phyloP scores from a whole-genome alignment of 2,329 filamentous ascomycete species.

The Fusarium subglutinans region DNA sequence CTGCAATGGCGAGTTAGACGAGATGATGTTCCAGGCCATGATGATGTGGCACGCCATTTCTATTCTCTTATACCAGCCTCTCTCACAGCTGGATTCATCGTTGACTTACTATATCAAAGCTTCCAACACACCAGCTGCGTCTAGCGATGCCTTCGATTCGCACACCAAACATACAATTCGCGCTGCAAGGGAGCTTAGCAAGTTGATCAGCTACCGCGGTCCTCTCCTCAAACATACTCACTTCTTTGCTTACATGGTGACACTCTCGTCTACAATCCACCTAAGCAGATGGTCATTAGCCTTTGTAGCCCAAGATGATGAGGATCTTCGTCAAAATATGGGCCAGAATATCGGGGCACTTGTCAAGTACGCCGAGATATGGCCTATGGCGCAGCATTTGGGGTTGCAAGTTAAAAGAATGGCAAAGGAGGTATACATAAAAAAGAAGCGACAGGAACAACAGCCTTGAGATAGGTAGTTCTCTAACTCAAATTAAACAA shows the following conservation, averaged over 20 bases:
- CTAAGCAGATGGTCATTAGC: slow-evolving; percentile 1
- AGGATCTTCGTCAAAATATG: not conserved
- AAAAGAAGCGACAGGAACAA: not conserved
- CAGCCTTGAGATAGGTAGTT: not conserved
- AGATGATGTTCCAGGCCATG: slow-evolving; percentile 8
- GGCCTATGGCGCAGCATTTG: not conserved
- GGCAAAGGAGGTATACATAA: not conserved
- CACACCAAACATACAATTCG: slow-evolving; percentile 1
- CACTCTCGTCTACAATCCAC: slow-evolving; percentile 5
- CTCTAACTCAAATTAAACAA: not conserved
- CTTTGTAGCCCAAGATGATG: not conserved
- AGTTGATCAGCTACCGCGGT: not conserved
- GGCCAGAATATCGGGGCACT: not conserved
- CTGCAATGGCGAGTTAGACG: not conserved
- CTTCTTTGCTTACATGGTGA: slow-evolving; percentile 9
- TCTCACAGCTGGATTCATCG: not conserved
- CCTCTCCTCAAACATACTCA: not conserved
- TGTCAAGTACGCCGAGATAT: not conserved
- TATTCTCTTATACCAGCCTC: not conserved
- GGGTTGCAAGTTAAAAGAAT: not conserved
- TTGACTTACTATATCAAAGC: not conserved
- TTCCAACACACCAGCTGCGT: not conserved
- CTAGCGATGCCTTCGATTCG: not conserved
- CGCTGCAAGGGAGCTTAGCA: not conserved
- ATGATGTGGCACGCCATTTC: slow-evolving; percentile 11